Conservation (phyloP, 768 basidiomycete species). For the Pleurotus sapidus region DNA sequence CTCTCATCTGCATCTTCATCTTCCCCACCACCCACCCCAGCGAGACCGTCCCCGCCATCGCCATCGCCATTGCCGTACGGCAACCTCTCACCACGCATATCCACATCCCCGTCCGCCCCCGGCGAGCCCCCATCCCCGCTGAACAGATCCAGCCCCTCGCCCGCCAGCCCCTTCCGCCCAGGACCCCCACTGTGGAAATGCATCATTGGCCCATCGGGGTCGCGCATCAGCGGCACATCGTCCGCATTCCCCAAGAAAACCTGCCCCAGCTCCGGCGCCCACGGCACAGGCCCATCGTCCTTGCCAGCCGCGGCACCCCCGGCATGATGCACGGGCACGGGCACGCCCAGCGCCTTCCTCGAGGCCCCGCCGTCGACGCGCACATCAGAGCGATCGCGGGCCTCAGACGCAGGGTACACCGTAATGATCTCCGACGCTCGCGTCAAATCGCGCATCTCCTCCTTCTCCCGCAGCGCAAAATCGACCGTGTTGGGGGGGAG, state of each 20-base stretch:
- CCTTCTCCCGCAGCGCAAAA: conserved; percentile 80
- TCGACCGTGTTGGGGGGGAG: conserved; percentile 60
- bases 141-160: neutral
- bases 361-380: neutral
- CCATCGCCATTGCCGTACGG: neutral
- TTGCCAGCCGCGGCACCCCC: neutral
- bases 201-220: conserved; percentile 22
- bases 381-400: neutral
- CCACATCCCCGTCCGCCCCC: conserved; percentile 8
- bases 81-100: neutral
- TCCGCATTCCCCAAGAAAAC: conserved; percentile 81
- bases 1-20: too few relatives aligned
- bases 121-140: neutral
- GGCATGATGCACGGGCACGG: conserved; percentile 1
- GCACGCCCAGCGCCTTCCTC: neutral
- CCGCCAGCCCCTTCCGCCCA: conserved; percentile 6
- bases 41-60: too few relatives aligned
- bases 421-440: conserved; percentile 76
- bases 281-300: conserved; percentile 25
- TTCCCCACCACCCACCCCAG: too few relatives aligned
- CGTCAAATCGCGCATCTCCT: conserved; percentile 89
- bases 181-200: conserved; percentile 16
- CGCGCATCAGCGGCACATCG: conserved; percentile 61
- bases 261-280: conserved; percentile 61
- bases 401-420: conserved; percentile 21